Percentiles rank a stretch among this genome's conserved stretches.
These are phyloP conservation scores for Lyophyllum decastes DNA, from an alignment of 768 basidiomycete species.

Conservation along the genomic window DNA sequence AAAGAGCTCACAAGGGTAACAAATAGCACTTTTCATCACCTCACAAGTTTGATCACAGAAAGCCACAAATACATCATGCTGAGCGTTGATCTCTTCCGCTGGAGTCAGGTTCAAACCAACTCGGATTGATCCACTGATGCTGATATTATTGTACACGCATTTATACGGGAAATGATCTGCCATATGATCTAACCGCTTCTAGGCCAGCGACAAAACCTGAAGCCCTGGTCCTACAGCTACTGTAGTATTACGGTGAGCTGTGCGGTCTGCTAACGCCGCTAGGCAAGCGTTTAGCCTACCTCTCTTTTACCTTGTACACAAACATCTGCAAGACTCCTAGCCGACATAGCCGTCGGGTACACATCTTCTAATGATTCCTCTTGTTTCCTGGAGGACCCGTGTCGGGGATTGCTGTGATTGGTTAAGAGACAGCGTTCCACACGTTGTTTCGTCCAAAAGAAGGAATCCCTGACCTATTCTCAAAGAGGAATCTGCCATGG, in stretches of 20 bases:
- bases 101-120: slow-evolving; percentile 5
- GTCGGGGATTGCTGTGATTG: no score
- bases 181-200: background rate
- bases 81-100: slow-evolving; percentile 3
- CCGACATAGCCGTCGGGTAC: no score
- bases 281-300: background rate
- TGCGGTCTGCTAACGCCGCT: background rate
- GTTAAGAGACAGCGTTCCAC: no score
- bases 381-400: no score
- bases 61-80: slow-evolving; percentile 13
- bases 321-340: no score
- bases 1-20: slow-evolving; percentile 20
- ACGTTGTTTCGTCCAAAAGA: no score
- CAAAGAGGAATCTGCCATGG: no score
- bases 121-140: slow-evolving; percentile 21
- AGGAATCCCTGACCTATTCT: no score
- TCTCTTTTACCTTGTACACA: background rate
- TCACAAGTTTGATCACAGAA: slow-evolving; percentile 15
- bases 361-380: no score
- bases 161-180: background rate
- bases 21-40: slow-evolving; percentile 21
- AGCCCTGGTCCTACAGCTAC: background rate
- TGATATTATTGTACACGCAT: background rate
- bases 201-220: background rate
- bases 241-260: background rate